These are phyloP conservation scores for Astrothelium macrocarpum DNA, from an alignment of 495 filamentous ascomycete genomes.

Conservation along the genomic window DNA sequence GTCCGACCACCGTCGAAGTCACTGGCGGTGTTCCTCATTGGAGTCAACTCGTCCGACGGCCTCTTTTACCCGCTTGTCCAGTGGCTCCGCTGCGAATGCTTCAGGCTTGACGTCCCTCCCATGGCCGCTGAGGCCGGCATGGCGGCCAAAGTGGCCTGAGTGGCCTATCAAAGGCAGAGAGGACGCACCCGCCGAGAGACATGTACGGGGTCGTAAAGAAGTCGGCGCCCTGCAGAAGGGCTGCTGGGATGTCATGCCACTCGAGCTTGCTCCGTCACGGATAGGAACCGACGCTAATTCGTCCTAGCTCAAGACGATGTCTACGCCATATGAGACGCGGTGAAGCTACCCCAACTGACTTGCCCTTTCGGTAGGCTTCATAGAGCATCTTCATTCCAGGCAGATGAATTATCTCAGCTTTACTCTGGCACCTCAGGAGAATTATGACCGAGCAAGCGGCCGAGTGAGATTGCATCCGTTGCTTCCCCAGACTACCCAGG, in stretches of 20 bases:
- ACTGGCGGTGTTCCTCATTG: not conserved
- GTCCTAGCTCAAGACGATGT: not conserved
- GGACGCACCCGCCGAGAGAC: not conserved
- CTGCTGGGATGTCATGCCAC: not conserved
- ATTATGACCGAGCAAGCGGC: not conserved
- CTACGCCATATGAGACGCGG: not conserved
- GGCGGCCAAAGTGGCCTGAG: constrained; percentile 1
- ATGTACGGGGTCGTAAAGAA: not conserved
- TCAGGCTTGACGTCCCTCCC: not conserved
- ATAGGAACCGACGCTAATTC: not conserved
- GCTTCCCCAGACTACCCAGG: too few species aligned
- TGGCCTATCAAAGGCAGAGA: not conserved
- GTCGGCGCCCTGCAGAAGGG: not conserved
- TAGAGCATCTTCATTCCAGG: not conserved
- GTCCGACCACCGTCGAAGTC: not conserved
- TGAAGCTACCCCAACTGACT: not conserved
- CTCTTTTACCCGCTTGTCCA: not conserved
- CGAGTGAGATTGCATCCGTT: not conserved
- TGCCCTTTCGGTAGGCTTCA: not conserved
- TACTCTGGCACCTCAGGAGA: not conserved
- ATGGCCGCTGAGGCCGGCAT: not conserved
- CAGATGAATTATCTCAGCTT: not conserved
- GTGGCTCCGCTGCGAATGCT: not conserved
- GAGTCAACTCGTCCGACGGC: not conserved
- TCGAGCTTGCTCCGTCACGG: not conserved